Base-by-base conservation (phyloP, 768 basidiomycete genomes). In the Kwoniella europaea region DNA sequence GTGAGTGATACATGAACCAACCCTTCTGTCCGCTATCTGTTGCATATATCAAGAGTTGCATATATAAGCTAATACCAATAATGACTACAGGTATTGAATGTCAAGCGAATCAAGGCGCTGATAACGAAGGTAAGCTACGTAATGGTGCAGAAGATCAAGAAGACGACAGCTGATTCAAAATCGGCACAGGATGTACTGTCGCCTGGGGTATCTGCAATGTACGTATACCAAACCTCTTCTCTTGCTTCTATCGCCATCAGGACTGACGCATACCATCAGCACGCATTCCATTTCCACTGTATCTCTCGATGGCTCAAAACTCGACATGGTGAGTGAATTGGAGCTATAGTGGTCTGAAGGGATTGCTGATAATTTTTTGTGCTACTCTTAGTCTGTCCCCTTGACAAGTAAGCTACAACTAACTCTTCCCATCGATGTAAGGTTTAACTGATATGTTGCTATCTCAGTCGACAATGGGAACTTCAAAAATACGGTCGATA, bases 171-270 rank as follows among this genome's bases (percentile, higher is more conserved):
- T 58, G 55, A 59, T 43, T 16, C 12, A 1, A 43, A n/a, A n/a
- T n/a, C n/a, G n/a, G n/a, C n/a, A 22, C 27, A 73, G 79, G 75
- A 20, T 82, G 81, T 80, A 98, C 96, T 67, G 95, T 95, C 2
- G 96, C 96, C 2, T 99, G 97, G 97, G 97, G 97, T 60, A 94
- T 96, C 60, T 99, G 97, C 84, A 99, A 99, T 83, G 96, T 96
- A 42, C 13, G 80, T 50, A 89, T 84, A 44, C 42, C 12, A 29
- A 35, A 0, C 1, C 1, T 20, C 5, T 18, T 42, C 35, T 16
- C 46, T 44, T 24, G 2, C 24, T 24, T 35, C 4, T 7, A 4
- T 4, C 35, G 35, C 4, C 35, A 35, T 7, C 35, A 35, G 35
- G 4, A 35, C 65, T 61, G 65, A 27, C 9, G n/a, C 24, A 16